Evolutionary conservation across 768 basidiomycete genomes (phyloP), one percentile per base, ranked within the genome.

Genomic region (Mycena crocata): DNA sequence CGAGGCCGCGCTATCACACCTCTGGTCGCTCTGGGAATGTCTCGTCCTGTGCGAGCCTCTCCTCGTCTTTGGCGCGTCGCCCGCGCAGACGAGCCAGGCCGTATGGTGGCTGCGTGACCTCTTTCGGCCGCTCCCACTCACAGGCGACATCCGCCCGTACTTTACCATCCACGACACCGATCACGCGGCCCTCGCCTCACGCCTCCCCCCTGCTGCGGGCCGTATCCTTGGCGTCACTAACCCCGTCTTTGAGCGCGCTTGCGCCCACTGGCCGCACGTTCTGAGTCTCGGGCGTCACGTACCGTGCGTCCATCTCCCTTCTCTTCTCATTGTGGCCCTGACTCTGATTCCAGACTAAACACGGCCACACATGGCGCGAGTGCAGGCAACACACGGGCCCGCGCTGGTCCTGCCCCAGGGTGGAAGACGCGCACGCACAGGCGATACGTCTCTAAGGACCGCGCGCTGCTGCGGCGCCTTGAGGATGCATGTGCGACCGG

Each of bases 141-240:
- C 63, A 1, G 89, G 88, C 1, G 96, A 99, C 73, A 88, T 94
- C 72, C 87, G 97, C 12, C 97, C 97, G 0, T 99, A 97, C 77
- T 93, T 98, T 70, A 98, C 97, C 19, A 95, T 99, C 72, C 97
- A 98, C 75, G 97, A 98, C 73, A 86, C 86, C n/a, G 96, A 98
- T 65, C 89, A 92, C 68, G 71, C 84, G 4, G 73, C 84, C 2
- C 77, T 99, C 15, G 90, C 98, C 45, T 95, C 94, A 75, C 90
- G 90, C 66, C 87, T 93, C 32, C 87, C 90, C n/a, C 94, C 93
- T 0, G 89, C 89, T 76, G 78, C 90, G 1, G 95, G 94, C 1
- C 76, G 93, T 4, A 70, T 97, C 7, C 75, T 97, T 4, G 94
- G 95, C 12, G 92, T 94, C 12, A 97, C 95, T 1, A 97, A 96